phyloP scores from a whole-genome alignment of 441 rosid genomes.

The Dalechampia spathulata region DNA sequence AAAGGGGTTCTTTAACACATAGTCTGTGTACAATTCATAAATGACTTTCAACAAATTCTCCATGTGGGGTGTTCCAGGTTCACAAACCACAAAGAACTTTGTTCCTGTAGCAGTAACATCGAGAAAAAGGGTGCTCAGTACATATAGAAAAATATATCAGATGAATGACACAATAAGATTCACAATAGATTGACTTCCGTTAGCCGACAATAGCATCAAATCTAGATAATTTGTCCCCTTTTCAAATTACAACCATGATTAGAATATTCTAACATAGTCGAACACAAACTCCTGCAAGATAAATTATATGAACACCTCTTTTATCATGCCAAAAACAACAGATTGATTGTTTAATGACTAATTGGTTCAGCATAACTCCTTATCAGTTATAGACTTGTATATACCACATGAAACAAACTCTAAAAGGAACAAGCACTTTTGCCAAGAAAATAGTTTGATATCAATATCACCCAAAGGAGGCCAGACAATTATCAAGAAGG shows the following conservation, averaged over 20 bases:
- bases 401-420: no score
- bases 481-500: no score
- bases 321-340: no score
- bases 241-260: not conserved
- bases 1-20: slow-evolving; percentile 86
- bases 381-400: no score
- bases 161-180: not conserved
- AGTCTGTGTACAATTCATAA: slow-evolving; percentile 84
- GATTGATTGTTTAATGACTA: no score
- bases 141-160: not conserved
- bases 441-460: no score
- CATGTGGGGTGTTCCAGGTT: slow-evolving; percentile 78
- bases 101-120: slow-evolving; percentile 49
- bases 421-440: no score
- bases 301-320: no score
- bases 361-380: no score
- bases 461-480: no score
- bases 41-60: slow-evolving; percentile 67
- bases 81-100: slow-evolving; percentile 88
- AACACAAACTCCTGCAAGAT: not conserved
- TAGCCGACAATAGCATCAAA: not conserved
- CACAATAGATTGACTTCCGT: not conserved
- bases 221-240: no score
- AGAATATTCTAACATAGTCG: no score
- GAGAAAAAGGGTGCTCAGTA: not conserved